A percentile compares a stretch with the other conserved stretches of the same genome.
Conservation (phyloP, 1,139 yeast species). For the Groenewaldozyma auringiensis region DNA sequence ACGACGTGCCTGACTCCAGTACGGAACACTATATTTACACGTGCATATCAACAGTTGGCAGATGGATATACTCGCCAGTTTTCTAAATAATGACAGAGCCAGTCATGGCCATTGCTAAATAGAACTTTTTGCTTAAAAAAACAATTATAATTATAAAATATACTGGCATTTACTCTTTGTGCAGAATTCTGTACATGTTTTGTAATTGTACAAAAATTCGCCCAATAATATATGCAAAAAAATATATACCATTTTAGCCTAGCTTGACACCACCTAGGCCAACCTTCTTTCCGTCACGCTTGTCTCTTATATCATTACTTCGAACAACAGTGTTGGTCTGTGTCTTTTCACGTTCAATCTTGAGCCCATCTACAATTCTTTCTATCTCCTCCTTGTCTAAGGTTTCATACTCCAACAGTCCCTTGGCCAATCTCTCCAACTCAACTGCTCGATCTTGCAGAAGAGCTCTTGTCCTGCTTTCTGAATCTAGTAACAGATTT, state of each 20-base stretch:
- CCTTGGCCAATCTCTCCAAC: constrained; percentile 82
- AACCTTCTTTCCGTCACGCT: constrained; percentile 24
- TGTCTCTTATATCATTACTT: constrained; percentile 31
- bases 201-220: no score
- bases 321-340: constrained; percentile 75
- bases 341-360: constrained; percentile 56
- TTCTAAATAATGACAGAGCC: no score
- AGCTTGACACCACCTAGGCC: constrained; percentile 14
- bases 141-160: not conserved
- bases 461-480: constrained; percentile 66
- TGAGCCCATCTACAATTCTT: constrained; percentile 71
- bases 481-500: constrained; percentile 62
- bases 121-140: not conserved
- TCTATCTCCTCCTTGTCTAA: constrained; percentile 88
- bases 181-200: not conserved
- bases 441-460: constrained; percentile 59
- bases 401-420: constrained; percentile 91
- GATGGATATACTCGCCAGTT: no score
- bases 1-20: no score
- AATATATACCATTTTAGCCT: not conserved
- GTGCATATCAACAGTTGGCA: no score
- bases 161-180: not conserved
- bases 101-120: not conserved
- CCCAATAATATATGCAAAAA: no score
- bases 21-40: no score